Conservation (phyloP, 305 asterid genomes). For the Ajuga reptans region DNA sequence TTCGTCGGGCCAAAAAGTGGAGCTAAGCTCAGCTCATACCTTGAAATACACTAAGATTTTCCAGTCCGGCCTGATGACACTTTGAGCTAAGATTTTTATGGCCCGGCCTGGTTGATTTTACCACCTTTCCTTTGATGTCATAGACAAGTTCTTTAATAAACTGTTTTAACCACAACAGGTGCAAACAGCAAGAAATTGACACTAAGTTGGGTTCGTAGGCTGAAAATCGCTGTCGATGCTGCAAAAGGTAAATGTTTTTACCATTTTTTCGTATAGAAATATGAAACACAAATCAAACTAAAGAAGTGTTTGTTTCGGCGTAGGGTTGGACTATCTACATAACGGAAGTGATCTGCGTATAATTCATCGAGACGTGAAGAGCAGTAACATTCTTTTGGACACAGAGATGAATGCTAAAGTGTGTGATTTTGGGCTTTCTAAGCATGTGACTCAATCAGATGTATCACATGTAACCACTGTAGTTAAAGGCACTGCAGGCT, state of each 20-base stretch:
- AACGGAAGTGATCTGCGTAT: conserved; percentile 75
- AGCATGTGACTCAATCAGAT: conserved; percentile 71
- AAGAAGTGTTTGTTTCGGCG: too few species aligned
- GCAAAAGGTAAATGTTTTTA: conserved; percentile 55
- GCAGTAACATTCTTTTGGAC: conserved; percentile 84
- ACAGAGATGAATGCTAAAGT: conserved; percentile 83
- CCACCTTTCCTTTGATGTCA: too few species aligned
- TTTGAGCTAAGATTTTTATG: too few species aligned
- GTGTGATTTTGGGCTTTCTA: conserved; percentile 85
- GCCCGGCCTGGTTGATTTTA: too few species aligned
- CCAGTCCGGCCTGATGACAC: too few species aligned
- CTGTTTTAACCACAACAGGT: conserved; percentile 40
- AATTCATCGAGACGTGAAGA: conserved; percentile 85
- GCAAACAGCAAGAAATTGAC: conserved; percentile 55
- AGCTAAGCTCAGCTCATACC: too few species aligned
- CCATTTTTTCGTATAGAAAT: too few species aligned
- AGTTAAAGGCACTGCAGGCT: conserved; percentile 94
- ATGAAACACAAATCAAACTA: too few species aligned
- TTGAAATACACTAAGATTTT: too few species aligned
- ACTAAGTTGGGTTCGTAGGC: conserved; percentile 82
- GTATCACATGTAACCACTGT: conserved; percentile 79
- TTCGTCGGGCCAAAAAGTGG: too few species aligned
- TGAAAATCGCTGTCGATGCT: conserved; percentile 87
- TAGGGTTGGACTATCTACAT: conserved; percentile 76
- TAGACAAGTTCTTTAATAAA: background rate